Percentiles rank a stretch among this genome's conserved stretches.
These are phyloP conservation scores for Tulasnella sp. DNA, from an alignment of 768 basidiomycete genomes.

Conservation along the genomic window DNA sequence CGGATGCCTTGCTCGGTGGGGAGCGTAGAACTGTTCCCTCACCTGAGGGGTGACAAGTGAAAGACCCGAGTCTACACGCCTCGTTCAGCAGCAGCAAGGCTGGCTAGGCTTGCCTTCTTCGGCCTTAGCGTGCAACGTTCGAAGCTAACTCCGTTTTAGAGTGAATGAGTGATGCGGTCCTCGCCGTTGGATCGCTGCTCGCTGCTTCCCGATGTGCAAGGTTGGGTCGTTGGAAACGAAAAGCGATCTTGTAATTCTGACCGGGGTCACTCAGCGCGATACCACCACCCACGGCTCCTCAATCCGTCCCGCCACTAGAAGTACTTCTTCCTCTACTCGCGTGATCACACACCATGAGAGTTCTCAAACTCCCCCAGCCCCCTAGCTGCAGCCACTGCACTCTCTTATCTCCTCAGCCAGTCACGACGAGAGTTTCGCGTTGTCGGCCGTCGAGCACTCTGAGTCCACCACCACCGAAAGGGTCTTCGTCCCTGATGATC, in stretches of 20 bases:
- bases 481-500: too few relatives aligned
- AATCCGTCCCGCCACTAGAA: background rate
- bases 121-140: slow-evolving; percentile 3
- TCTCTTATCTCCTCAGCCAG: background rate
- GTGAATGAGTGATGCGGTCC: background rate
- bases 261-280: background rate
- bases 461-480: background rate
- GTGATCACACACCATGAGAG: background rate
- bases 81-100: slow-evolving; percentile 1
- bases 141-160: background rate
- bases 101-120: background rate
- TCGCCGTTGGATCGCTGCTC: background rate
- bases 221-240: background rate
- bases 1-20: background rate
- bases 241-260: background rate
- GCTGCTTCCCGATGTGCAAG: background rate
- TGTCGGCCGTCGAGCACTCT: background rate
- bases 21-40: background rate
- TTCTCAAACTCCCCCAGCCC: too few relatives aligned
- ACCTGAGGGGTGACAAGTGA: slow-evolving; percentile 3
- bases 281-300: background rate
- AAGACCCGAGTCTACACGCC: background rate
- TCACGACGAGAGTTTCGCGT: background rate
- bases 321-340: background rate
- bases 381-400: background rate